Base-by-base conservation (phyloP, 202 grass and related monocot species). In the Sporobolus alterniflorus region DNA sequence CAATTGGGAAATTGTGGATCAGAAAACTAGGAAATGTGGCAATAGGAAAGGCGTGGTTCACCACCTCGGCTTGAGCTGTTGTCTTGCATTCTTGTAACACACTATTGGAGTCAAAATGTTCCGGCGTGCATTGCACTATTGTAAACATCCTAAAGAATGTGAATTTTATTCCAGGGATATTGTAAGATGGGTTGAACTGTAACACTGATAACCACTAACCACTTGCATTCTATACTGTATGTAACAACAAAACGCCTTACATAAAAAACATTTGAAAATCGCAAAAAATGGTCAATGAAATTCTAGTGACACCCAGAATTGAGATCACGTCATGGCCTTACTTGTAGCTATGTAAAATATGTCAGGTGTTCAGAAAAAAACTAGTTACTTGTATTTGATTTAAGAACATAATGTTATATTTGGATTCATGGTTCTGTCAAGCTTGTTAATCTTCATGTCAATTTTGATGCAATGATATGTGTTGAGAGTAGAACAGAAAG, bases 241-340 rank as follows among this genome's bases (percentile, higher is more conserved):
- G 59, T 59, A 68, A 3, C 26, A 6, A 62, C 6, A 29, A 63
- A 73, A 51, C 1, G 13, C 41, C 51, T 29, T 46, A 50, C 18
- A 13, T 64, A 6, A 16, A 44, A 24, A 56, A 84, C 81, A 46
- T 76, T 29, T 55, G 36, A 66, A 75, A 77, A 34, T 18, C 22
- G 22, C 39, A 43, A 67, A 65, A 16, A 32, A 49, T 20, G 18
- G 8, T 74, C 18, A 61, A 47, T n/a, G n/a, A n/a, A n/a, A n/a
- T n/a, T n/a, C n/a, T n/a, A n/a, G n/a, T n/a, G n/a, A n/a, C 11
- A 64, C 20, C 64, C 31, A 32, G 18, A 64, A 65, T 22, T 71
- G 44, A 43, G 20, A 59, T 24, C 44, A 22, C 52, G 33, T 78
- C 32, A 47, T 39, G 3, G 22, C 41, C 16, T 59, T 42, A 33